Evolutionary conservation across 805 yeast species (phyloP), one percentile per base, ranked within the genome.

Genomic region (Cyberlindnera saturnus): DNA sequence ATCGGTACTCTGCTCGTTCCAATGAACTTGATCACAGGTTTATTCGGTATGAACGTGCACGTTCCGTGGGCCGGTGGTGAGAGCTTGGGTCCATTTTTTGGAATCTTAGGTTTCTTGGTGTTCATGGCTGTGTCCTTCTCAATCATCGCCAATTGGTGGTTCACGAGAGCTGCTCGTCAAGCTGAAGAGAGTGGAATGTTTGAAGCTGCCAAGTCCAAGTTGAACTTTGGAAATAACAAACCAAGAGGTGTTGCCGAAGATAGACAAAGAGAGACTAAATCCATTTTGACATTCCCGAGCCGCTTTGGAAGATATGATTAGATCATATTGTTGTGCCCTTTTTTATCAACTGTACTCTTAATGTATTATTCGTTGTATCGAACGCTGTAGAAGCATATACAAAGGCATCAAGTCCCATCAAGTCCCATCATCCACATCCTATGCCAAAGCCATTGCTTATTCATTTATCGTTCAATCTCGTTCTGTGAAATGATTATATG

Each of bases 21-120:
- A 14, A 73, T 91, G 71, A 91, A 91, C 61, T 69, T 91, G 45
- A 74, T 91, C 36, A 88, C 97, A 2, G 96, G 97, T 61, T 59
- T 90, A 49, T 91, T 91, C 65, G 97, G 97, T 57, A 91, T 91
- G 99, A 91, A 91, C 63, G 98, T 91, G 16, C 64, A 55, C 11
- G 85, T 91, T 26, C 97, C 97, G 0, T 96, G 96, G 26, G 65
- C 74, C 46, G 67, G 53, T 13, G 71, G 51, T 2, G 53, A 48
- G 2, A 66, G 64, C 36, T 62, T 73, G 33, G 75, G 69, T 3
- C 84, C 93, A 87, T 87, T 77, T 59, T 79, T 77, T 60, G 86
- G 86, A 35, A 79, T 82, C 46, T 57, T 82, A 6, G 86, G 81
- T 9, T 65, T 75, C 19, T 59, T 81, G 48, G 45, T 76, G 11